Evolutionary conservation across 441 rosid genomes (phyloP).

Genomic region (Omphalea diandra): DNA sequence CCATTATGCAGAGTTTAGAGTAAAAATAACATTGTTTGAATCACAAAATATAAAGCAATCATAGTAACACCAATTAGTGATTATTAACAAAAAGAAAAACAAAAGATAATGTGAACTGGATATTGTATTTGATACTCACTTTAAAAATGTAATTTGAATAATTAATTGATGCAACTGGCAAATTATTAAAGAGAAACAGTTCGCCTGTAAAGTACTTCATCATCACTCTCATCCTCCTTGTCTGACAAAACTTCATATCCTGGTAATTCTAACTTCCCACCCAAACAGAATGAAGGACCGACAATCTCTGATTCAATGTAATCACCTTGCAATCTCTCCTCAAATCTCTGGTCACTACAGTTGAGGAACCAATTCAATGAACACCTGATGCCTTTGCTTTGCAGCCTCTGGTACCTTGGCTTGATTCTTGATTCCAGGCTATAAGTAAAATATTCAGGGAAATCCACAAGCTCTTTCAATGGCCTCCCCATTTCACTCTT

Average conservation of each 20-base stretch:
- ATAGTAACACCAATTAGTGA: neutral
- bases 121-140: neutral
- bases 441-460: constrained; percentile 71
- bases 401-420: constrained; percentile 66
- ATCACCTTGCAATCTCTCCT: constrained; percentile 60
- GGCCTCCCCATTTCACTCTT: constrained; percentile 83
- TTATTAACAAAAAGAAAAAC: neutral
- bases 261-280: constrained; percentile 68
- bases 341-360: constrained; percentile 77
- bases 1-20: neutral
- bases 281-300: constrained; percentile 59
- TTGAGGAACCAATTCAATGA: constrained; percentile 72
- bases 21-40: neutral
- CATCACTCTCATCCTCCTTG: constrained; percentile 68
- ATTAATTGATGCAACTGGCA: constrained; percentile 12
- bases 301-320: constrained; percentile 50
- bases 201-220: constrained; percentile 60
- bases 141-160: neutral
- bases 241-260: constrained; percentile 56
- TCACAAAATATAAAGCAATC: neutral
- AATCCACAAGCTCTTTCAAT: constrained; percentile 64
- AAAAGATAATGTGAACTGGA: neutral
- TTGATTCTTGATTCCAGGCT: constrained; percentile 78
- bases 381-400: constrained; percentile 59
- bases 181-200: constrained; percentile 52